Evolutionary conservation across 2,329 filamentous ascomycete species (phyloP).

Genomic region (Chalaropsis thielavioides): DNA sequence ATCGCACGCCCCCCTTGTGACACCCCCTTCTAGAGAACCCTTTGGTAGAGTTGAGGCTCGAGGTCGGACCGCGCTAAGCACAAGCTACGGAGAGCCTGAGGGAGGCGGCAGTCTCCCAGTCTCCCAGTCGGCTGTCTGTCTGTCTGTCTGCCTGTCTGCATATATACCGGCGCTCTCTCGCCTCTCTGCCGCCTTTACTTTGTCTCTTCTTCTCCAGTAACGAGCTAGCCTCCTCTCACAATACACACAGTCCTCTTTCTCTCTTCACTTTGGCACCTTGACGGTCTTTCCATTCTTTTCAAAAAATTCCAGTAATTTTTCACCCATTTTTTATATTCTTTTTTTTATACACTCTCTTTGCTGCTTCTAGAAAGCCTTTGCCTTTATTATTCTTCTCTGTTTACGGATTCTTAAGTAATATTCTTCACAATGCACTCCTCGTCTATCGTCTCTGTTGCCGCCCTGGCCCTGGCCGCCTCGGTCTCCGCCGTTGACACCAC

Average conservation of each 20-base stretch:
- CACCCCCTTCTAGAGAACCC: too few relatives aligned
- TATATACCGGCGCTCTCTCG: conserved; percentile 11
- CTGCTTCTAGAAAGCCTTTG: neutral
- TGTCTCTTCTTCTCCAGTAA: conserved; percentile 11
- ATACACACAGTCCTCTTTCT: conserved; percentile 5
- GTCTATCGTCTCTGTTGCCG: conserved; percentile 8
- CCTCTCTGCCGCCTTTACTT: neutral
- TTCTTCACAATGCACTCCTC: conserved; percentile 13
- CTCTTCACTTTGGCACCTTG: conserved; percentile 13
- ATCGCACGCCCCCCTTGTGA: too few relatives aligned
- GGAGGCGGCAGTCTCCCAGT: neutral
- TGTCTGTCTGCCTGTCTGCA: too few relatives aligned
- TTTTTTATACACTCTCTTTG: conserved; percentile 2
- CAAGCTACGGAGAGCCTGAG: too few relatives aligned
- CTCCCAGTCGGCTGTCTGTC: neutral
- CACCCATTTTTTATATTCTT: neutral
- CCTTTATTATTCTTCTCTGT: neutral
- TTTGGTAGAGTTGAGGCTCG: too few relatives aligned
- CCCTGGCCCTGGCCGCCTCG: conserved; percentile 13
- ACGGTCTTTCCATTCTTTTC: conserved; percentile 9
- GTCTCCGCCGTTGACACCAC: conserved; percentile 5
- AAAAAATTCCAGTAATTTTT: neutral
- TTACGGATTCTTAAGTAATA: neutral
- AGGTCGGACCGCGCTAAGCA: too few relatives aligned
- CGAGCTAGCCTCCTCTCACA: conserved; percentile 14